Conservation (phyloP, 805 yeast species). For the Yamadazyma sp. region DNA sequence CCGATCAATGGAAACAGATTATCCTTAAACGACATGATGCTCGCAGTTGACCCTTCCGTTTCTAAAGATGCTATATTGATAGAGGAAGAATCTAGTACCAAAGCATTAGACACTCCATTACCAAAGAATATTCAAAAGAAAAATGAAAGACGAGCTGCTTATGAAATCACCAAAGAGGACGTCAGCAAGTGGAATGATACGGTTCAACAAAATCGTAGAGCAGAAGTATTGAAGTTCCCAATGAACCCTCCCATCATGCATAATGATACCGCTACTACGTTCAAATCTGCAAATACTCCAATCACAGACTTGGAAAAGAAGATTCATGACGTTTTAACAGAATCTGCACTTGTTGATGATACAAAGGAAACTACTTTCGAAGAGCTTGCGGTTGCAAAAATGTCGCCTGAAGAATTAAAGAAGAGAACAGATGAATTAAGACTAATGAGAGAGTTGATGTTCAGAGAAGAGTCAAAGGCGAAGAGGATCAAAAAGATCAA, state of each 20-base stretch:
- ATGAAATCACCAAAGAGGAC: constrained; percentile 82
- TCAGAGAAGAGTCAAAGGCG: constrained; percentile 89
- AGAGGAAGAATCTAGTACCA: constrained; percentile 31
- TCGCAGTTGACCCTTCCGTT: constrained; percentile 54
- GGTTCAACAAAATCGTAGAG: constrained; percentile 73
- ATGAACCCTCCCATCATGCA: constrained; percentile 49
- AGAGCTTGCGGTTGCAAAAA: constrained; percentile 76
- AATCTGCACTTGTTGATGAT: constrained; percentile 71
- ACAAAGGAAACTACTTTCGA: constrained; percentile 81
- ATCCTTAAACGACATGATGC: constrained; percentile 73
- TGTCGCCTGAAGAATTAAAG: constrained; percentile 75
- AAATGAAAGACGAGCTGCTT: constrained; percentile 86
- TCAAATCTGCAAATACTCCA: constrained; percentile 44
- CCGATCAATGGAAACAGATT: constrained; percentile 63
- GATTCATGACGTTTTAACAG: constrained; percentile 57
- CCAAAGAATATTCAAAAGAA: constrained; percentile 85
- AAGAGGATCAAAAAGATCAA: constrained; percentile 92
- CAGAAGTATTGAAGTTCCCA: constrained; percentile 84
- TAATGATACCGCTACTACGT: constrained; percentile 51
- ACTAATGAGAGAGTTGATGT: constrained; percentile 93
- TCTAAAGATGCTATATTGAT: constrained; percentile 51
- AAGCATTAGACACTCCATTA: constrained; percentile 73
- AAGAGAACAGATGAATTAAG: constrained; percentile 81
- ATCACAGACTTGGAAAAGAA: constrained; percentile 65
- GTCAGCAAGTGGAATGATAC: constrained; percentile 86